A percentile compares a stretch with the other conserved stretches of the same genome.
Evolutionary conservation across 371 early-diverging fungal genomes (phyloP).

Genomic region (Amoeboradix gromovi): DNA sequence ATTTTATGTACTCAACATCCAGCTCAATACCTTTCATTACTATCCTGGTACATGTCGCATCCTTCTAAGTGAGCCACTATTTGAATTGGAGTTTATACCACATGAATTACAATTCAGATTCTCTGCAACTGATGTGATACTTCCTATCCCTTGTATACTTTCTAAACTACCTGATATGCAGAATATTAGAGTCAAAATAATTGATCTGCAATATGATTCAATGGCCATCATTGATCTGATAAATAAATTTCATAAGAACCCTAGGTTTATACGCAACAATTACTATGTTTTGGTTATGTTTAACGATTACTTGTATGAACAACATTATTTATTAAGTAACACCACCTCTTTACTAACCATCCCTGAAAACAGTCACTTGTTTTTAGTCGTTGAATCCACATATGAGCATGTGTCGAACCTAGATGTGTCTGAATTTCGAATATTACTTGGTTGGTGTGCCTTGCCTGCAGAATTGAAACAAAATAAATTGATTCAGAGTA

Average conservation of each 20-base stretch:
- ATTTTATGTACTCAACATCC: not conserved
- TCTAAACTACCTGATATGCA: not conserved
- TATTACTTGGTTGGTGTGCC: not conserved
- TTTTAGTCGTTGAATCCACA: not conserved
- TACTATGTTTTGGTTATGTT: not conserved
- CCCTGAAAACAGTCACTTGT: not conserved
- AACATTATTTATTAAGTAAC: not conserved
- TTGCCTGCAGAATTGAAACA: not conserved
- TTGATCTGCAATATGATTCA: not conserved
- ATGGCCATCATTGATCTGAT: not conserved
- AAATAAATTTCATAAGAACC: not conserved
- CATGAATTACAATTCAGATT: not conserved
- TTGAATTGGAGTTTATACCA: not conserved
- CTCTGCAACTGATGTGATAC: not conserved
- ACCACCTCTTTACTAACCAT: not conserved
- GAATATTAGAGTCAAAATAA: not conserved
- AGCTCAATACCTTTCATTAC: not conserved
- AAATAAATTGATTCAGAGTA: not conserved
- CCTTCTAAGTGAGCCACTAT: not conserved
- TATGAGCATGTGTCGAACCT: not conserved
- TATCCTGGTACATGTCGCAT: not conserved
- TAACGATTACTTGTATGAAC: not conserved
- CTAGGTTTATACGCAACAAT: not conserved
- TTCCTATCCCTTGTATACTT: not conserved
- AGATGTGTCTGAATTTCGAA: not conserved